Evolutionary conservation across 805 yeast species (phyloP).

Genomic region (Metschnikowia santaceciliae): DNA sequence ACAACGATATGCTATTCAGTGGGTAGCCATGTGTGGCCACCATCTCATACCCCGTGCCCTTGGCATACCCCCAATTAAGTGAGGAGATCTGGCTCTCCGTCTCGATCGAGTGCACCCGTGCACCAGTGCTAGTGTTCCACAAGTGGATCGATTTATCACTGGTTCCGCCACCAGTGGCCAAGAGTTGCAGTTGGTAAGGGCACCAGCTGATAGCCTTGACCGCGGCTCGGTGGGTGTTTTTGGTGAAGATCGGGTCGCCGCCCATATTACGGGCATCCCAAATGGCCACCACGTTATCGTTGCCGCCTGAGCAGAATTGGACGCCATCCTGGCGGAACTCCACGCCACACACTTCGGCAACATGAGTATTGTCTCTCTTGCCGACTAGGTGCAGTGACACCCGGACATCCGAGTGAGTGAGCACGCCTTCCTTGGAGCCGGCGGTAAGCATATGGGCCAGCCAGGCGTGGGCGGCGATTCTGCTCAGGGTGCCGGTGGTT

Average conservation of each 20-base stretch:
- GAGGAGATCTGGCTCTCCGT: slow-evolving; percentile 96
- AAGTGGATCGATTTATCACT: slow-evolving; percentile 81
- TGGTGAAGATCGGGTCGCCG: slow-evolving; percentile 60
- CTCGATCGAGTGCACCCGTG: slow-evolving; percentile 78
- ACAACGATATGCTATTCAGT: slow-evolving; percentile 73
- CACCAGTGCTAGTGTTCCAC: slow-evolving; percentile 93
- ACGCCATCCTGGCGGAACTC: slow-evolving; percentile 81
- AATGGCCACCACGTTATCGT: slow-evolving; percentile 86
- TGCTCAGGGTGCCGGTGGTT: slow-evolving; percentile 55
- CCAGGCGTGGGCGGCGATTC: slow-evolving; percentile 87
- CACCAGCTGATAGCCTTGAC: slow-evolving; percentile 95
- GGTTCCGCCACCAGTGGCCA: slow-evolving; percentile 98
- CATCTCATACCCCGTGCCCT: slow-evolving; percentile 73
- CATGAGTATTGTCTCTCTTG: slow-evolving; percentile 49
- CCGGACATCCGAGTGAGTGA: slow-evolving; percentile 88
- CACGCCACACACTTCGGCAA: slow-evolving; percentile 90
- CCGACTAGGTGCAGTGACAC: slow-evolving; percentile 70
- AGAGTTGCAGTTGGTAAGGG: slow-evolving; percentile 73
- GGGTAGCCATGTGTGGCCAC: slow-evolving; percentile 96
- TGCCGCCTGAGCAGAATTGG: slow-evolving; percentile 89
- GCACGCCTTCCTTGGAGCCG: slow-evolving; percentile 84
- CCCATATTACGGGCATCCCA: slow-evolving; percentile 64
- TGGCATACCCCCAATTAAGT: slow-evolving; percentile 80
- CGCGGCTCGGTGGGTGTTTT: slow-evolving; percentile 85
- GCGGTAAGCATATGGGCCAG: slow-evolving; percentile 71